Base-by-base conservation (phyloP, 495 filamentous ascomycete species). In the Aspergillus avenaceus region DNA sequence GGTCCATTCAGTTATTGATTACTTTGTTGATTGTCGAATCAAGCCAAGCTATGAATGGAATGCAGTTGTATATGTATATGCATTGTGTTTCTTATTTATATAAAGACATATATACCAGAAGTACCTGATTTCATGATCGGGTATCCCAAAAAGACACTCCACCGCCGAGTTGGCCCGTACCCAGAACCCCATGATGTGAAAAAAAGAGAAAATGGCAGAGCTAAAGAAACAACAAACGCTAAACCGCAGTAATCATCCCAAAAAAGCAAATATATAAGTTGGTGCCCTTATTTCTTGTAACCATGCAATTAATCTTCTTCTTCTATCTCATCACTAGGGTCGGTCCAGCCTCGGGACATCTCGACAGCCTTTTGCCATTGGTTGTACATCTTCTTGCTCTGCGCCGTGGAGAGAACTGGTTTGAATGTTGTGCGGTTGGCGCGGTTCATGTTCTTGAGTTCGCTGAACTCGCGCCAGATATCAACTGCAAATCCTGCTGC, bases 321-420 rank as follows among this genome's bases (percentile, higher is more conserved):
- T 5, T 63, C 64, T 25, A 76, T 66, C 29, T 55, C 55, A 23
- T 76, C 73, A 14, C 74, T 69, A 21, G 69, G 67, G 42, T 79
- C 72, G 52, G 87, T 71, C 91, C 91, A 96, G 36, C 91, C 91
- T 52, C 81, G 82, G 55, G 87, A 87, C 86, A 95, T 96, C 63
- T 93, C 82, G 11, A 97, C 91, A 2, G 91, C 91, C 59, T 88
- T 83, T 48, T 81, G 76, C 91, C 91, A 97, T 58, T 82, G 83
- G 47, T 73, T 78, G 57, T 91, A 95, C 84, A 91, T 81, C 62
- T 73, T 75, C 12, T 64, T 66, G 34, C 84, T 84, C 62, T 83
- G 72, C 47, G 80, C 77, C 36, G 66, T 56, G 21, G 78, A 71
- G 36, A 91, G 82, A 38, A 76, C 55, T 0, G 91, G 90, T 45